These are phyloP conservation scores for Ceratocystiopsis sp. DNA, from an alignment of 2,329 filamentous ascomycete genomes.

Conservation along the genomic window DNA sequence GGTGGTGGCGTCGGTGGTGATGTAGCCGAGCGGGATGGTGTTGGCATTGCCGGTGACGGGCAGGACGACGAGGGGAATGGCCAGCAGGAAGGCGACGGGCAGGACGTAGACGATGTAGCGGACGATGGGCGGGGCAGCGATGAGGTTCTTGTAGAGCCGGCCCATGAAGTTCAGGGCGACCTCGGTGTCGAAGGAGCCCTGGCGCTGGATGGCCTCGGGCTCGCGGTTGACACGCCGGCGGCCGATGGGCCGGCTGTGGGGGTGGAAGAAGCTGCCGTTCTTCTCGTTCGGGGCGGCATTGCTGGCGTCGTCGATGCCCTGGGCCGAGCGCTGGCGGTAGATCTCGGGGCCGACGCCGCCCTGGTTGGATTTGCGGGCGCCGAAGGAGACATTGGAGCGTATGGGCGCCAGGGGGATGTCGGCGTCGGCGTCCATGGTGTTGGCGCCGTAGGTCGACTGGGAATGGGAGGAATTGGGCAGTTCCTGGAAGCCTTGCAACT, in stretches of 20 bases:
- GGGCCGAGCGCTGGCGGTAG: slow-evolving; percentile 1
- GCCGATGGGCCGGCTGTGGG: slow-evolving; percentile 21
- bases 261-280: slow-evolving; percentile 21
- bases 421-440: slow-evolving; percentile 13
- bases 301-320: slow-evolving; percentile 13
- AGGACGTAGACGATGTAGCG: slow-evolving; percentile 52
- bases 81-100: slow-evolving; percentile 43
- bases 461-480: neutral
- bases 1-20: slow-evolving; percentile 11
- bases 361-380: slow-evolving; percentile 22
- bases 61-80: slow-evolving; percentile 42
- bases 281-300: slow-evolving; percentile 26
- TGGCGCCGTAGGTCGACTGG: slow-evolving; percentile 4
- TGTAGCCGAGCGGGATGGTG: slow-evolving; percentile 12
- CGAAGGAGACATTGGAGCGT: slow-evolving; percentile 35
- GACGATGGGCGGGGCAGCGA: slow-evolving; percentile 45
- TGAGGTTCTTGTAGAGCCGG: slow-evolving; percentile 44
- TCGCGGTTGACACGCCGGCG: slow-evolving; percentile 30
- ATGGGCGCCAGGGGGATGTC: slow-evolving; percentile 39
- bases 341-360: slow-evolving; percentile 12
- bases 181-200: slow-evolving; percentile 29
- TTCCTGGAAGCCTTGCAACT: slow-evolving; percentile 11
- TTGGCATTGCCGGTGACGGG: slow-evolving; percentile 23
- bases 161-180: slow-evolving; percentile 47
- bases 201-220: slow-evolving; percentile 17